A percentile compares a stretch with the other conserved stretches of the same genome.
Conservation (phyloP, 1,139 yeast species). For the Kluyveromyces sp. region DNA sequence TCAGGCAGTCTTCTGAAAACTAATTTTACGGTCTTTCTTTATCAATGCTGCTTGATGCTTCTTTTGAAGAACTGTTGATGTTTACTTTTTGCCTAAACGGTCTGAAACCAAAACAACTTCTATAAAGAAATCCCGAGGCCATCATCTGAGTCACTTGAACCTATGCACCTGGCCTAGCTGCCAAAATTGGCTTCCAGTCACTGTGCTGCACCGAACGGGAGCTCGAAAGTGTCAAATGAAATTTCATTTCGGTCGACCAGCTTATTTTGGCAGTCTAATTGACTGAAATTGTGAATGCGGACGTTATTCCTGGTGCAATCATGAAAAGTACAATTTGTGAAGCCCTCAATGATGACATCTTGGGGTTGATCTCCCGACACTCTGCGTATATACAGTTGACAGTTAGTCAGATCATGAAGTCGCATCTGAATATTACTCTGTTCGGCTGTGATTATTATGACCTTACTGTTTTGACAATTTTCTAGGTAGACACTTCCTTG, state of each 20-base stretch:
- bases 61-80: slow-evolving; percentile 3
- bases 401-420: slow-evolving; percentile 16
- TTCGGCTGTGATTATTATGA: slow-evolving; percentile 12
- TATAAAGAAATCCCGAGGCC: background rate
- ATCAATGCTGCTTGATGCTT: slow-evolving; percentile 2
- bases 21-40: background rate
- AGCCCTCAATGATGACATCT: slow-evolving; percentile 20
- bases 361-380: slow-evolving; percentile 10
- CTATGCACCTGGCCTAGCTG: no score
- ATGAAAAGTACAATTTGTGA: slow-evolving; percentile 17
- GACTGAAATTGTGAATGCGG: slow-evolving; percentile 17
- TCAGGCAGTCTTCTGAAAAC: background rate
- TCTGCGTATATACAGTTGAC: slow-evolving; percentile 14
- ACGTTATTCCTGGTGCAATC: slow-evolving; percentile 6
- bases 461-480: slow-evolving; percentile 12
- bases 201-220: background rate
- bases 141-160: background rate
- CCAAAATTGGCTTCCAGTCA: background rate
- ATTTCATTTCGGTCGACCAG: background rate
- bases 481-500: slow-evolving; percentile 21
- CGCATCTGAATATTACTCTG: slow-evolving; percentile 19
- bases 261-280: slow-evolving; percentile 4
- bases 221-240: background rate
- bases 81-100: slow-evolving; percentile 7
- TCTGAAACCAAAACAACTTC: background rate